phyloP scores from a whole-genome alignment of 2,329 filamentous ascomycete species.

The Plenodomus lindquistii region DNA sequence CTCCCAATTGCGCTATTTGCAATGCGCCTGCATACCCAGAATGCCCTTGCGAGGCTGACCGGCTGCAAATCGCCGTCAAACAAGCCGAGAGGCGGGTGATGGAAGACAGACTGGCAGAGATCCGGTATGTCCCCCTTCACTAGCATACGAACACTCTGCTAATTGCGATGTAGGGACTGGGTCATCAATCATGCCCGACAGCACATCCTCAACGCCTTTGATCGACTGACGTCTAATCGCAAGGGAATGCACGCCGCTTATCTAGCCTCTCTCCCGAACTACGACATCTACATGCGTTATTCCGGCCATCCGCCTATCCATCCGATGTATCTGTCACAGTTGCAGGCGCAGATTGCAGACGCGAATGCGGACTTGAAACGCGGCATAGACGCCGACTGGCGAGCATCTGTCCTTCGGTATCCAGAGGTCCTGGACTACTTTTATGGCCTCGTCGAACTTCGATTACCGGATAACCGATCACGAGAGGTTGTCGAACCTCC shows the following conservation, averaged over 20 bases:
- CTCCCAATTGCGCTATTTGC: slow-evolving; percentile 48
- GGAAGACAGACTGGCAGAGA: slow-evolving; percentile 40
- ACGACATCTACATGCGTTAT: slow-evolving; percentile 52
- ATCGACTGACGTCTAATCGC: slow-evolving; percentile 45
- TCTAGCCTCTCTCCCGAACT: slow-evolving; percentile 51
- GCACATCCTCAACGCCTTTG: slow-evolving; percentile 51
- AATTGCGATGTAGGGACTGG: slow-evolving; percentile 48
- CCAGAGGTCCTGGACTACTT: slow-evolving; percentile 82
- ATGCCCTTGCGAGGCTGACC: slow-evolving; percentile 46
- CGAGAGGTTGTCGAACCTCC: slow-evolving; percentile 45
- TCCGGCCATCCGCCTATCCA: slow-evolving; percentile 50
- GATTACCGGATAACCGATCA: slow-evolving; percentile 61
- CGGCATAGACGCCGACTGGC: slow-evolving; percentile 80
- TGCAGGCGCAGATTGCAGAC: slow-evolving; percentile 60
- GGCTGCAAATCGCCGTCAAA: slow-evolving; percentile 45
- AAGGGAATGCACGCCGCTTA: slow-evolving; percentile 49
- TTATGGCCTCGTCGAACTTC: slow-evolving; percentile 70
- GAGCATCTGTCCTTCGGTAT: slow-evolving; percentile 73
- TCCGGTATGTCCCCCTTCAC: slow-evolving; percentile 28
- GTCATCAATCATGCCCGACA: slow-evolving; percentile 51
- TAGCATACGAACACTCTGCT: slow-evolving; percentile 13
- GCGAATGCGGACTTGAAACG: slow-evolving; percentile 70
- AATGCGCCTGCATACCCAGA: slow-evolving; percentile 45
- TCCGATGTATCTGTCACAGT: slow-evolving; percentile 44
- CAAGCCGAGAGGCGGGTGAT: slow-evolving; percentile 45